These are phyloP conservation scores for Puccinia brachypodii DNA, from an alignment of 1,284 basidiomycete genomes.

Conservation along the genomic window DNA sequence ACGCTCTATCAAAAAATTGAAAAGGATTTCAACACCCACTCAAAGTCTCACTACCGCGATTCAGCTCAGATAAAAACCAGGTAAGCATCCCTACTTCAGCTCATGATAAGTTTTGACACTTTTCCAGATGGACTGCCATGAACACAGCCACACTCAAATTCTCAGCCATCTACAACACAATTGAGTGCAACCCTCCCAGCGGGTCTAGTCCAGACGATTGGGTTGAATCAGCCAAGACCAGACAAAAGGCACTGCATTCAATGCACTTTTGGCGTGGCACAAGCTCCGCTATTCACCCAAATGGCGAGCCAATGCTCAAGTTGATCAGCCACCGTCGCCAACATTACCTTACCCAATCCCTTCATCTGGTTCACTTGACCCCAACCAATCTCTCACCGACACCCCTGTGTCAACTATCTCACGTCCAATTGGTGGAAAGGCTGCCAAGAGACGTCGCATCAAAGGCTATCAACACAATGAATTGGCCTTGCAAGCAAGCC, in stretches of 20 bases:
- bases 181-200: neutral
- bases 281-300: neutral
- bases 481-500: neutral
- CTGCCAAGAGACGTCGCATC: neutral
- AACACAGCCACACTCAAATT: neutral
- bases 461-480: neutral
- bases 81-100: too few species aligned
- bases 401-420: neutral
- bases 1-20: too few species aligned
- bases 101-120: too few species aligned
- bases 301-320: neutral
- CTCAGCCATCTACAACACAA: neutral
- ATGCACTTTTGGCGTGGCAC: neutral
- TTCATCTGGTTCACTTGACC: neutral
- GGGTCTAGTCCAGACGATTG: neutral
- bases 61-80: too few species aligned
- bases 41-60: too few species aligned
- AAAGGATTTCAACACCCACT: too few species aligned
- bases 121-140: neutral
- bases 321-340: neutral
- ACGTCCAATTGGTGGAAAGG: neutral
- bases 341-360: neutral
- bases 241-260: neutral
- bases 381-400: neutral
- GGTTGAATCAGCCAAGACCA: neutral